Conservation (phyloP, 2,329 filamentous ascomycete genomes). For the Colletotrichum orchidophilum region DNA sequence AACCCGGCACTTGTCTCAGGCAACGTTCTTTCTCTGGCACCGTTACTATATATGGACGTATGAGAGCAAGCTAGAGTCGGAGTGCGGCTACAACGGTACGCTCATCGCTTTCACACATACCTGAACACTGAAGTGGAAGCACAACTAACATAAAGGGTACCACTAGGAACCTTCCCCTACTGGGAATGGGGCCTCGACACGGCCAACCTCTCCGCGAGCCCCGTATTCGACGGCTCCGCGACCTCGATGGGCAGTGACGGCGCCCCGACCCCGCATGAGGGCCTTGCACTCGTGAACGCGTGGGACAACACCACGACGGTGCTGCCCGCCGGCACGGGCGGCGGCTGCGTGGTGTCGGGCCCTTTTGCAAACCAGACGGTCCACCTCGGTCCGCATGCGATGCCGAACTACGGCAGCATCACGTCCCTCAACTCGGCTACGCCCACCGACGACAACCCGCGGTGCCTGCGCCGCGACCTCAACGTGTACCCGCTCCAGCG, state of each 20-base stretch:
- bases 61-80: constrained; percentile 36
- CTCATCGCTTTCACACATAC: not conserved
- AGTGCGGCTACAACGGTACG: constrained; percentile 37
- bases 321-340: constrained; percentile 57
- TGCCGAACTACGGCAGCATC: constrained; percentile 29
- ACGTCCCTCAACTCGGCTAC: constrained; percentile 30
- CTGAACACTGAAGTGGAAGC: not conserved
- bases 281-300: constrained; percentile 19
- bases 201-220: constrained; percentile 40
- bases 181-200: constrained; percentile 36
- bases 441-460: constrained; percentile 49
- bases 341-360: constrained; percentile 50
- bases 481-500: constrained; percentile 36
- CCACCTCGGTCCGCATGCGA: constrained; percentile 46
- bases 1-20: not conserved
- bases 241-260: constrained; percentile 50
- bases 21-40: constrained; percentile 37
- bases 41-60: constrained; percentile 36
- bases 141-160: not conserved
- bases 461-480: constrained; percentile 52
- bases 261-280: constrained; percentile 40
- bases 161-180: constrained; percentile 30
- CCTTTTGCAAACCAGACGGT: constrained; percentile 50
- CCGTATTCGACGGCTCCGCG: constrained; percentile 51
- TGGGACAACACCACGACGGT: constrained; percentile 36